Conservation (phyloP, 331 rosid genomes). For the Spiraea crenata region DNA sequence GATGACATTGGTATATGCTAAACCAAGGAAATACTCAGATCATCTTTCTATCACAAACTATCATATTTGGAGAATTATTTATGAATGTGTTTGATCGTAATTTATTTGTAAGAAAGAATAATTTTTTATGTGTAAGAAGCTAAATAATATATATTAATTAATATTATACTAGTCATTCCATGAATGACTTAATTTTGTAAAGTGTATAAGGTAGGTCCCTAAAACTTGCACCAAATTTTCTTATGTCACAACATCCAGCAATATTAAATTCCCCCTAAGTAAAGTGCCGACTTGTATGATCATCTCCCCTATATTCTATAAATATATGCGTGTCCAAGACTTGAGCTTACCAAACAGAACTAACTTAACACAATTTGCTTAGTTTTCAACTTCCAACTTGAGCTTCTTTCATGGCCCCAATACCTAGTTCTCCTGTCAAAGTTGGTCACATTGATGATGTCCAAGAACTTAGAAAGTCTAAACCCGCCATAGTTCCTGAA, state of each 20-base stretch:
- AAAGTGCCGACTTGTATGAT: constrained; percentile 20
- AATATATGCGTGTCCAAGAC: constrained; percentile 37
- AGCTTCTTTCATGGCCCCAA: constrained; percentile 67
- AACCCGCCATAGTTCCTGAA: constrained; percentile 67
- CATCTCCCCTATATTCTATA: constrained; percentile 52
- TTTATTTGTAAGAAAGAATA: too few relatives aligned
- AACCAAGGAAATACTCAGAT: too few relatives aligned
- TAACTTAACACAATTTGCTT: constrained; percentile 1
- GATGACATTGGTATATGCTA: too few relatives aligned
- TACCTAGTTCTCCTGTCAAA: constrained; percentile 46
- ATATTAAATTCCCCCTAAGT: not conserved
- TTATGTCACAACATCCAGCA: constrained; percentile 3
- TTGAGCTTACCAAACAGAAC: constrained; percentile 24
- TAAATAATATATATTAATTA: too few relatives aligned
- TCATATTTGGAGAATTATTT: too few relatives aligned
- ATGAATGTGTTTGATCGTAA: too few relatives aligned
- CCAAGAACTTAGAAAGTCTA: constrained; percentile 77
- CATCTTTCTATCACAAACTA: too few relatives aligned
- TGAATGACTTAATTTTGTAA: constrained; percentile 5
- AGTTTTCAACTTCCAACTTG: constrained; percentile 12
- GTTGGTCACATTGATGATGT: constrained; percentile 93
- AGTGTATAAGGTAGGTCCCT: constrained; percentile 32
- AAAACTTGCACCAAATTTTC: not conserved
- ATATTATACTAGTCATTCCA: not conserved
- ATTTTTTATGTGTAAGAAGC: too few relatives aligned